phyloP scores from a whole-genome alignment of 1,284 basidiomycete species.

The Puccinia coronata region DNA sequence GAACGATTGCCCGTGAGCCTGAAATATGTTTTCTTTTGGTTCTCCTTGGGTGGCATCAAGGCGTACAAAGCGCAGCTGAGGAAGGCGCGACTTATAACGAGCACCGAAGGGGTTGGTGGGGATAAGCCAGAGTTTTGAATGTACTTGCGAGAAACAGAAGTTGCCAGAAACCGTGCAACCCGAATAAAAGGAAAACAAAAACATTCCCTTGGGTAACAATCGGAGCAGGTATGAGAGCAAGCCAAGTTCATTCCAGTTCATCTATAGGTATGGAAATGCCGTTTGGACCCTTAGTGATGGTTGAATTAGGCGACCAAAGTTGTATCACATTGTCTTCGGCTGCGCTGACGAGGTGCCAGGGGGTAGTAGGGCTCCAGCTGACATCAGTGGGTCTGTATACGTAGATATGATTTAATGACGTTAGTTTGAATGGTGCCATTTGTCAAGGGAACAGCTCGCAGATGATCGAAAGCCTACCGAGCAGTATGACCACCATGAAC shows the following conservation, averaged over 20 bases:
- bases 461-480: neutral
- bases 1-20: no score
- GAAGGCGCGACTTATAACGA: no score
- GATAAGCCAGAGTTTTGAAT: neutral
- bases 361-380: constrained; percentile 71
- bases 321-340: constrained; percentile 84
- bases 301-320: constrained; percentile 84
- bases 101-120: no score
- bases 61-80: no score
- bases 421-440: constrained; percentile 2
- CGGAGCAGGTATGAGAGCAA: neutral
- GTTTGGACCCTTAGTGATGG: constrained; percentile 72
- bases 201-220: neutral
- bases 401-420: constrained; percentile 62
- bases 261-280: constrained; percentile 76
- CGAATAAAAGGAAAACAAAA: neutral
- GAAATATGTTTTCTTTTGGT: no score
- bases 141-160: neutral
- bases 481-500: constrained; percentile 68
- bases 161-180: neutral
- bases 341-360: constrained; percentile 74
- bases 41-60: no score
- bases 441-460: constrained; percentile 13
- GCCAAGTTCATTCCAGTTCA: constrained; percentile 51
- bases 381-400: constrained; percentile 60